phyloP scores from a whole-genome alignment of 768 basidiomycete species.

The Candolleomyces efflorescens region DNA sequence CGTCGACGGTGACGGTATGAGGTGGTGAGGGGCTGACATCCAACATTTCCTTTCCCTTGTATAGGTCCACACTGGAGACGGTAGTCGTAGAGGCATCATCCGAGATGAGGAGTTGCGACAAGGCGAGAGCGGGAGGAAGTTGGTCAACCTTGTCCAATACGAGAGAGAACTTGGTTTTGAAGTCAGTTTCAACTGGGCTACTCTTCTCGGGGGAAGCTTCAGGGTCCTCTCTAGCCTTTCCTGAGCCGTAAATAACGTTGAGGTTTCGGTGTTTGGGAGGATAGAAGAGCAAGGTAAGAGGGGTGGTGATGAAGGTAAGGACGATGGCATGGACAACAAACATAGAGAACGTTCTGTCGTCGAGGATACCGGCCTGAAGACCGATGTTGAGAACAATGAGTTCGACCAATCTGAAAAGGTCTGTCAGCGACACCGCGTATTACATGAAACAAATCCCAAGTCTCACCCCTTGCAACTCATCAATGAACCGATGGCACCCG shows the following conservation, averaged over 20 bases:
- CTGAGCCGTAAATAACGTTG: constrained; percentile 1
- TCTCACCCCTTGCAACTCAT: constrained; percentile 89
- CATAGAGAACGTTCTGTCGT: constrained; percentile 77
- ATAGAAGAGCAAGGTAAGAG: constrained; percentile 75
- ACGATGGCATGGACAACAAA: constrained; percentile 78
- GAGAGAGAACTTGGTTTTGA: constrained; percentile 62
- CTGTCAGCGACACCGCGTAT: background rate
- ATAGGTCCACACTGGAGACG: background rate
- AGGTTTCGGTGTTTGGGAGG: constrained; percentile 53
- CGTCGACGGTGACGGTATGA: constrained; percentile 50
- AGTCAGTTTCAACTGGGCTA: constrained; percentile 25
- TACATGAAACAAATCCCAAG: background rate
- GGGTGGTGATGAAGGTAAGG: constrained; percentile 82
- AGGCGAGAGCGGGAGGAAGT: constrained; percentile 75
- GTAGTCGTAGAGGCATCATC: background rate
- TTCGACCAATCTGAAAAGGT: constrained; percentile 57
- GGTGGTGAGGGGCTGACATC: background rate
- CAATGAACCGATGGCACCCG: constrained; percentile 76
- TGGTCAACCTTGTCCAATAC: constrained; percentile 80
- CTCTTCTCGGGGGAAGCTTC: constrained; percentile 10
- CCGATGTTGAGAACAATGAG: constrained; percentile 92
- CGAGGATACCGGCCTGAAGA: constrained; percentile 59
- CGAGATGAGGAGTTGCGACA: constrained; percentile 69
- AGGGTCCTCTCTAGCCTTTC: background rate
- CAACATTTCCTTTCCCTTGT: background rate